phyloP scores from a whole-genome alignment of 805 yeast species.

The Lipomyces spencermartinsiae region DNA sequence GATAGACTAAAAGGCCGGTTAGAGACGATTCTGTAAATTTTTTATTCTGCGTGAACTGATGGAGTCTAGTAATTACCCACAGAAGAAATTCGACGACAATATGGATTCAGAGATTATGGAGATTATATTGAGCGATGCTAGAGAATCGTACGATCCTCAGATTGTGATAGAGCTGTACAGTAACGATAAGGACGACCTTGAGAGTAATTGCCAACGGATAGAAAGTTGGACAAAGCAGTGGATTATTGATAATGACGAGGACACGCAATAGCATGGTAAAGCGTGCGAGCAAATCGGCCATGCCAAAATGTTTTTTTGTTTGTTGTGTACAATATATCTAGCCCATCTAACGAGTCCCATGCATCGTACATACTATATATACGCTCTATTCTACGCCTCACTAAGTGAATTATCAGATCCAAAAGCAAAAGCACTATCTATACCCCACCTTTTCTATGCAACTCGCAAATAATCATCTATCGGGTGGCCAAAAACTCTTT shows the following conservation, averaged over 20 bases:
- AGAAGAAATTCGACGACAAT: slow-evolving; percentile 85
- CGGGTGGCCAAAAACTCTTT: slow-evolving; percentile 53
- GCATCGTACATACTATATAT: slow-evolving; percentile 5
- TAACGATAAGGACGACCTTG: slow-evolving; percentile 76
- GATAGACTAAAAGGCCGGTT: slow-evolving; percentile 74
- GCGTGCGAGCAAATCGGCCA: neutral
- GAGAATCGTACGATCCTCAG: slow-evolving; percentile 77
- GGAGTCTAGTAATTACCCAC: slow-evolving; percentile 62
- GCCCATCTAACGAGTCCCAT: neutral
- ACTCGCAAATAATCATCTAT: slow-evolving; percentile 7
- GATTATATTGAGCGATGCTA: slow-evolving; percentile 83
- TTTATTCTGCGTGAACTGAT: neutral
- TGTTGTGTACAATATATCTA: neutral
- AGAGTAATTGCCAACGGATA: slow-evolving; percentile 79
- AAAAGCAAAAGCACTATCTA: neutral
- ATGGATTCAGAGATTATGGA: slow-evolving; percentile 98
- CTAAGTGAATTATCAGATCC: neutral
- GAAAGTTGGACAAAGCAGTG: slow-evolving; percentile 77
- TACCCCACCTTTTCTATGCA: neutral
- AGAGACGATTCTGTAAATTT: neutral
- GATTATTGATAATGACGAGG: slow-evolving; percentile 56
- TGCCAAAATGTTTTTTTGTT: neutral
- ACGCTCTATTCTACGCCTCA: neutral
- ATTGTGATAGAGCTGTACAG: slow-evolving; percentile 82
- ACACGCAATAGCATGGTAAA: neutral